Evolutionary conservation across 306 rosid genomes (phyloP).

Genomic region (Alnus rubra): DNA sequence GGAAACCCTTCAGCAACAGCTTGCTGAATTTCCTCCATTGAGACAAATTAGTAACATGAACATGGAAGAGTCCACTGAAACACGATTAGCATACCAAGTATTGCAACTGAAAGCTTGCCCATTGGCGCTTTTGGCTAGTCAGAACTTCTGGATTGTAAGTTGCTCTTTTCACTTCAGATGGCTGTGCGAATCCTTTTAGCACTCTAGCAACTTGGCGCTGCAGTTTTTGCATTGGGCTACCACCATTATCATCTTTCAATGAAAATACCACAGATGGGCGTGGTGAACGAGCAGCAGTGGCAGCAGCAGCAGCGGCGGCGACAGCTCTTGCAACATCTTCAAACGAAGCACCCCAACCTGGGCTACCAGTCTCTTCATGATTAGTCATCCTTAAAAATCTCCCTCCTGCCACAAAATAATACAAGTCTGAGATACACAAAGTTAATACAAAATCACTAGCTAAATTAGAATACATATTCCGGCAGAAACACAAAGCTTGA

Average conservation of each 20-base stretch:
- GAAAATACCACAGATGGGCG: slow-evolving; percentile 84
- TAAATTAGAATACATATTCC: neutral
- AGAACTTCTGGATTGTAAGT: slow-evolving; percentile 85
- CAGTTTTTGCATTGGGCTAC: slow-evolving; percentile 70
- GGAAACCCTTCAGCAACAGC: neutral
- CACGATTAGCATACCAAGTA: slow-evolving; percentile 47
- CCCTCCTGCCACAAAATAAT: slow-evolving; percentile 28
- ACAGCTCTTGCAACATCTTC: slow-evolving; percentile 89
- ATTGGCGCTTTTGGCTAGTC: slow-evolving; percentile 88
- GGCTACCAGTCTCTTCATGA: slow-evolving; percentile 66
- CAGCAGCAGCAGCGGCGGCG: slow-evolving; percentile 61
- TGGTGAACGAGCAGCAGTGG: slow-evolving; percentile 60
- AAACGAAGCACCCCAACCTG: slow-evolving; percentile 80
- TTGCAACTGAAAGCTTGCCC: slow-evolving; percentile 87
- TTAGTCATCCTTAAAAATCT: slow-evolving; percentile 40
- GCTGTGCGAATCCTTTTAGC: slow-evolving; percentile 72
- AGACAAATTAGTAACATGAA: neutral
- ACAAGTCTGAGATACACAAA: slow-evolving; percentile 1
- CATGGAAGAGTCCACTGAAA: neutral
- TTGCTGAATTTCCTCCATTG: neutral
- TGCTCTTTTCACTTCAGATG: slow-evolving; percentile 58
- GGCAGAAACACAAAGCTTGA: neutral
- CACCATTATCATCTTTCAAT: slow-evolving; percentile 57
- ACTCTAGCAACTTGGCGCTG: slow-evolving; percentile 69
- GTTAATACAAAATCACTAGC: neutral